Evolutionary conservation across 805 yeast species (phyloP), one percentile per base, ranked within the genome.

Genomic region (Hanseniaspora thailandica): DNA sequence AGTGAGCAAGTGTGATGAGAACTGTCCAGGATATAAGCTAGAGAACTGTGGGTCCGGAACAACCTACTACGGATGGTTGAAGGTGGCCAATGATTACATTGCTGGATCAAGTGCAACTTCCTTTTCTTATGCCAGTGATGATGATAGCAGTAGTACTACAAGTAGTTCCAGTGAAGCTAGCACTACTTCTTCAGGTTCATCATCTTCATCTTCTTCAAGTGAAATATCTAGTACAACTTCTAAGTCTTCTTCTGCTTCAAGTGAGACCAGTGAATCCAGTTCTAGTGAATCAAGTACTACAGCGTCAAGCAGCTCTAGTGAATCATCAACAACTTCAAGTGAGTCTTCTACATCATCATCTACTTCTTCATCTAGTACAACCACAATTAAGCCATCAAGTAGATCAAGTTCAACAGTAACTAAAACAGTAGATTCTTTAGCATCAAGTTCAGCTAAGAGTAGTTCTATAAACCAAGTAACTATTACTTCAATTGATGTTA

Each of bases 21-120:
- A 26, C 12, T 64, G 67, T 49, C 64, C 63, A 3, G 67, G 67
- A 15, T 63, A 63, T 51, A 57, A 56, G 3, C 26, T 47, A 9
- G 67, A 64, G 53, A 34, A 50, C 17, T 64, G 67, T 54, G 67
- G 67, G 3, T 31, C 45, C 17, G 55, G 52, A 6, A 25, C 54
- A 12, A 56, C 55, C 4, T 55, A 59, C 17, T 64, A 57, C 51
- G 65, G 64, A 22, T 63, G 63, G 45, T 49, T 63, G 20, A 50
- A 55, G 20, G 47, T 63, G 47, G 61, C 58, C 2, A 31, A 52
- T 43, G 59, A 56, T 17, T 45, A 56, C 23, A 20, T 38, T 19
- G 8, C 55, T 5, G 40, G 38, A 3, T 19, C 34, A 4, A 35
- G 46, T 31, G 49, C 52, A 12, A 15, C 45, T 26, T 47, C 54